phyloP scores from a whole-genome alignment of 2,329 filamentous ascomycete genomes.

The Venturia oleaginea region DNA sequence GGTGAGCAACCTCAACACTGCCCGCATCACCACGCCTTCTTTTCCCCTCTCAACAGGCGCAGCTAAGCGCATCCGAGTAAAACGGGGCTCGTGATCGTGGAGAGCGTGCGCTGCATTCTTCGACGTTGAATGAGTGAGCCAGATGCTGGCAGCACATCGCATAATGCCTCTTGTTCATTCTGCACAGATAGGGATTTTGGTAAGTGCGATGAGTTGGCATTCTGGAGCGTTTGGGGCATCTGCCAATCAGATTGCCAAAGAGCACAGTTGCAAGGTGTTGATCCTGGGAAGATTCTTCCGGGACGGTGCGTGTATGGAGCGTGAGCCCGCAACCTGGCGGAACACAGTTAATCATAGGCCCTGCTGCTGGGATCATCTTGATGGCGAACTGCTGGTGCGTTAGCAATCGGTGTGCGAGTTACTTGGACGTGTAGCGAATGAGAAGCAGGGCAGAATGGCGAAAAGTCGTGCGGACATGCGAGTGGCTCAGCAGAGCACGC shows the following conservation, averaged over 20 bases:
- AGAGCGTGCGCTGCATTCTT: no score
- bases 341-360: neutral
- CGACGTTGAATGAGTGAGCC: neutral
- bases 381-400: neutral
- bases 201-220: slow-evolving; percentile 5
- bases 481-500: neutral
- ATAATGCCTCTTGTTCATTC: neutral
- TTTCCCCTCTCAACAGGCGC: neutral
- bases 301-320: slow-evolving; percentile 1
- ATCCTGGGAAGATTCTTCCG: neutral
- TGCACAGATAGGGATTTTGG: neutral
- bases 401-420: neutral
- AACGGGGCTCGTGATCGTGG: neutral
- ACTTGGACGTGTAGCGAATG: neutral
- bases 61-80: neutral
- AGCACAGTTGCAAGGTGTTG: neutral
- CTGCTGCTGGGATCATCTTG: neutral
- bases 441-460: neutral
- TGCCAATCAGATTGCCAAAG: slow-evolving; percentile 1
- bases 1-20: neutral
- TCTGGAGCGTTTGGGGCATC: neutral
- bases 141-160: slow-evolving; percentile 4
- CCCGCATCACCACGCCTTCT: neutral
- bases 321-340: neutral
- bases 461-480: neutral